Evolutionary conservation across 306 rosid species (phyloP), one percentile per base, ranked within the genome.

Genomic region (Comarum palustre): DNA sequence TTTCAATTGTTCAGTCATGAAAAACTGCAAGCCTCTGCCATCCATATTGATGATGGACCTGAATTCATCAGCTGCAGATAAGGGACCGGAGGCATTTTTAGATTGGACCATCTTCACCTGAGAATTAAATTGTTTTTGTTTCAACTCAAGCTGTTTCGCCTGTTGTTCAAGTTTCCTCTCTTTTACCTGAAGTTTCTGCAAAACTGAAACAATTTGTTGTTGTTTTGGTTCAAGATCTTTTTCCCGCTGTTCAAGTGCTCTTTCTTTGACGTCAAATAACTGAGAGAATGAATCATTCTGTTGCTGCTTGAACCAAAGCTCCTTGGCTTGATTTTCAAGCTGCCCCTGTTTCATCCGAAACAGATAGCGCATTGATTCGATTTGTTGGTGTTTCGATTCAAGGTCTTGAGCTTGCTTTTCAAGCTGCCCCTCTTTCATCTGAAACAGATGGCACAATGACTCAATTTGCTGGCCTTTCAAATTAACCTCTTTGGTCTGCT

Each of bases 101-200:
- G 41, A n/a, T 22, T 59, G 77, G 71, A 57, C 82, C 3, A 64
- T 62, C 75, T 78, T 76, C 14, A 55, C 75, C 38, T 69, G 75
- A 42, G 71, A 70, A 69, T 17, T 71, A 58, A 29, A 47, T 46
- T 75, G 81, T 62, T 47, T 77, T 69, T 68, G 78, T 27, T 41
- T 69, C 7, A n/a, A 65, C 27, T 79, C 78, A 41, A 82, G 71
- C 71, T 85, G 71, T 32, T 29, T 61, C 4, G 10, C 66, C 42
- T 15, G 66, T 14, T 32, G 66, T 32, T 61, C 66, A 61, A 61
- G 66, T 29, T 8, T 16, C 20, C 22, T 61, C 42, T 32, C 66
- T 32, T 32, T 29, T 2, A 17, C 32, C 41, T 32, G 24, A 61
- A 61, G 42, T 61, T 13, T 61, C 24, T 6, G 24, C 11, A 2